These are phyloP conservation scores for Scytalidium lignicola DNA, from an alignment of 2,329 filamentous ascomycete genomes.

Conservation along the genomic window DNA sequence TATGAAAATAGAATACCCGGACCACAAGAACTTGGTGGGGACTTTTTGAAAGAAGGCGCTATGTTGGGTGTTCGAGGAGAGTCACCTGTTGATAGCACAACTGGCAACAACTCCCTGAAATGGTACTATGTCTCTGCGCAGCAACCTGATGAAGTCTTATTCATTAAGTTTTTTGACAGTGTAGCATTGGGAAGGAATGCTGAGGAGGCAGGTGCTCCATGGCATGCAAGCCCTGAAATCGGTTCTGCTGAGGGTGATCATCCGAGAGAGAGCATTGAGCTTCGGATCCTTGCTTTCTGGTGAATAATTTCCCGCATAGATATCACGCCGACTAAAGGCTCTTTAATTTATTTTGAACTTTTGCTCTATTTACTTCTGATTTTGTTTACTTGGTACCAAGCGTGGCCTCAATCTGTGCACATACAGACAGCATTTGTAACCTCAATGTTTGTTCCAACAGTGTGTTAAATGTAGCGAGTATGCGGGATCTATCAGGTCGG, in stretches of 20 bases:
- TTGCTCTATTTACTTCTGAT: too few relatives aligned
- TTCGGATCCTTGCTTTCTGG: constrained; percentile 5
- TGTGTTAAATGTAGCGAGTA: too few relatives aligned
- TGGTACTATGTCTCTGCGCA: constrained; percentile 2
- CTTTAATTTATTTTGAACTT: too few relatives aligned
- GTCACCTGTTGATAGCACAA: neutral
- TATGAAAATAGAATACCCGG: neutral
- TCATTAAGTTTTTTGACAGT: constrained; percentile 5
- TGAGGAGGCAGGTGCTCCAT: neutral
- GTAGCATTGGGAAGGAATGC: neutral
- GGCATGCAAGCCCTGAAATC: constrained; percentile 2
- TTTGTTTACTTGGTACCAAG: too few relatives aligned
- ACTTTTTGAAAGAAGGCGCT: constrained; percentile 2
- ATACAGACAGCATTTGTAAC: too few relatives aligned
- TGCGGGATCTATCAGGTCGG: too few relatives aligned
- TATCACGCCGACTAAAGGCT: too few relatives aligned
- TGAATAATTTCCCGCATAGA: too few relatives aligned
- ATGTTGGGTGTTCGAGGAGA: constrained; percentile 1
- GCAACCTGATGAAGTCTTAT: constrained; percentile 1
- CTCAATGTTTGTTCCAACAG: too few relatives aligned
- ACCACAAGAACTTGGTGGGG: neutral
- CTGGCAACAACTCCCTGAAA: neutral
- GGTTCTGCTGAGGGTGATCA: neutral
- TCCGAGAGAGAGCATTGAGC: constrained; percentile 2
- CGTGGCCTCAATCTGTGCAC: too few relatives aligned